A percentile compares a stretch with the other conserved stretches of the same genome.
These are phyloP conservation scores for Aspergillus sojae DNA, from an alignment of 2,329 filamentous ascomycete genomes.

Conservation along the genomic window DNA sequence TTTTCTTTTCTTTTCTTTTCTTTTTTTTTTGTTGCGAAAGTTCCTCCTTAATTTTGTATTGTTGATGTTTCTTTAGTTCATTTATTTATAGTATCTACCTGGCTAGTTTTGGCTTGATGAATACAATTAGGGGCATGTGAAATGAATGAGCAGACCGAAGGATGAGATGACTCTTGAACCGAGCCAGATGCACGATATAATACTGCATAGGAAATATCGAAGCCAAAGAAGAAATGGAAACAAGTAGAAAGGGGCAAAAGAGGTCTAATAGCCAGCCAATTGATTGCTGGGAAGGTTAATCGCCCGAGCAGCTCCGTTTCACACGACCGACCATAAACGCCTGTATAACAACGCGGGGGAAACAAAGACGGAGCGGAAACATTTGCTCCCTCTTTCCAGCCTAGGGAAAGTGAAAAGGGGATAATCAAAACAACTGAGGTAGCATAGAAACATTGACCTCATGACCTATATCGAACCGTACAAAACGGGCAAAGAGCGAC, in stretches of 20 bases:
- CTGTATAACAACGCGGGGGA: constrained; percentile 8
- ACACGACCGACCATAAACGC: constrained; percentile 21
- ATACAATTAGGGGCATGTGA: constrained; percentile 14
- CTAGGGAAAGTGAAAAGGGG: constrained; percentile 9
- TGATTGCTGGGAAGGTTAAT: constrained; percentile 13
- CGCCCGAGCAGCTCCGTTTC: constrained; percentile 15
- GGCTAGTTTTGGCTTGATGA: constrained; percentile 6
- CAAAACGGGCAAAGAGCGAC: neutral
- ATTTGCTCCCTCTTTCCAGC: constrained; percentile 10
- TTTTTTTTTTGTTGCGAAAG: too few species aligned
- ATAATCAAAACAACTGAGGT: constrained; percentile 14
- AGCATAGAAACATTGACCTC: constrained; percentile 8
- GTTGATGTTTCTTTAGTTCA: constrained; percentile 1
- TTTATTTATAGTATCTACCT: constrained; percentile 25
- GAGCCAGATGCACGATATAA: constrained; percentile 9
- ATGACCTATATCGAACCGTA: constrained; percentile 13
- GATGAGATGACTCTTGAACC: constrained; percentile 2
- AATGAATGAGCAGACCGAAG: constrained; percentile 15
- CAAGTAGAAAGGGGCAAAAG: constrained; percentile 8
- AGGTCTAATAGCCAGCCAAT: constrained; percentile 21
- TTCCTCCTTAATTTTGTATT: too few species aligned
- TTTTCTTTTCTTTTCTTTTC: too few species aligned
- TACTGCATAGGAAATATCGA: constrained; percentile 8
- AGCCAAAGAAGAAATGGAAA: constrained; percentile 11
- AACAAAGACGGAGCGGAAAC: neutral